Base-by-base conservation (phyloP, 2,329 filamentous ascomycete species). In the Coniella lustricola region DNA sequence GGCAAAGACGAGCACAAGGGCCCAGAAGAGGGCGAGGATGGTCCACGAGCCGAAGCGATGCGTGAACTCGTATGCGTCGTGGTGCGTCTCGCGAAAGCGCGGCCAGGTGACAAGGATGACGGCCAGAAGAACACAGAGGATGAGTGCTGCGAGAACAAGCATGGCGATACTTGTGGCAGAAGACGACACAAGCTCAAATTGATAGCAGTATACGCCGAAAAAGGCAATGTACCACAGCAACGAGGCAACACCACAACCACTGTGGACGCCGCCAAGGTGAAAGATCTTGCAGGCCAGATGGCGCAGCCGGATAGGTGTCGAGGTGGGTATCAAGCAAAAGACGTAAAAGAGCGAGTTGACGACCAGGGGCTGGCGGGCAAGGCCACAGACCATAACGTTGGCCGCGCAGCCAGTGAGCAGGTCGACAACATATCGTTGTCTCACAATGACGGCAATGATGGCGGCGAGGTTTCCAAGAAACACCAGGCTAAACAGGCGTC, bases 31-130 rank as follows among this genome's bases (percentile, higher is more conserved):
- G 43, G 48, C 70, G 5, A 89, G 69, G 9, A 79, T 71, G 10
- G 74, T 70, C 85, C 85, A 90, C n/a, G 84, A 85, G 4, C 75
- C 75, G 62, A 85, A 89, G 41, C 85, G 82, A 64, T 90, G 86
- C 40, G 76, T 76, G 41, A 77, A 66, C 66, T 90, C 86, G 60
- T 88, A 90, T 49, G 74, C 64, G 64, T 90, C 77, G 67, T 90
- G 85, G 53, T 74, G 71, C 40, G 70, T 74, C 55, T 73, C 70
- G 18, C 86, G 79, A 55, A 89, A 71, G 9, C 64, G 61, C 3
- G 86, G 85, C 61, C 83, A 75, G 2, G 86, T 82, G 44, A 81
- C 76, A 40, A 69, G 65, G 44, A 85, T 71, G 58, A 89, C 83
- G 48, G 77, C 57, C 55, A 86, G 71, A 44, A 87, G 69, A 2